Base-by-base conservation (phyloP, 73 alveolate species). In the Stentor coeruleus region DNA sequence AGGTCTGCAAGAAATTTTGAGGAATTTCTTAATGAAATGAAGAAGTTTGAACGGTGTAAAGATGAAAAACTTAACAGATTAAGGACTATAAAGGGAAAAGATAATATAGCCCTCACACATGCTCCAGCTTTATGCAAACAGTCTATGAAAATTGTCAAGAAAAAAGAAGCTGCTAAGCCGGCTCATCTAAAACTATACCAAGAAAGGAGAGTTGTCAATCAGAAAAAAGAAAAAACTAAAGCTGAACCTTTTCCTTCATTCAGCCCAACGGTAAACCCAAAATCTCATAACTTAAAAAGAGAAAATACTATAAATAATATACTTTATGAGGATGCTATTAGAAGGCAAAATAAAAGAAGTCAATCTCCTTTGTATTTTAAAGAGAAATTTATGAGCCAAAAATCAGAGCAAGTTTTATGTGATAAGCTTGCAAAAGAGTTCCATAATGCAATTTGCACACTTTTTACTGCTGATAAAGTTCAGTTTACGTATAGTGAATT, bases 291-390 rank as follows among this genome's bases (percentile, higher is more conserved):
- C 11, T 14, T 75, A 30, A 2, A 20, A 20, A 31, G 83, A 75
- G 81, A 75, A 26, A 35, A 36, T 14, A 35, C 26, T 14, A 33
- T 75, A 0, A 33, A n/a, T 2, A 36, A 75, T 1, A 15, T 20
- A 37, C 38, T 75, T 14, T 75, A 75, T 2, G 33, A 75, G 15
- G 83, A 75, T 75, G 83, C 83, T 36, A 35, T 75, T 37, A 0
- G 83, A 2, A 75, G 83, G 39, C 26, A 1, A 36, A 75, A 66
- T 2, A 66, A 66, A 66, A 66, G 79, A 14, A 1, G 11, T 11
- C n/a, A 20, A 11, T 20, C 37, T 20, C 79, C 79, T 2, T 2
- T 33, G 36, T 20, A 0, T 1, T 1, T 2, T 2, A 0, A 66
- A 66, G 37, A 20, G 33, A 66, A 66, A 66, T 20, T 66, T 33